Conservation (phyloP, 495 filamentous ascomycete genomes). For the Oidiodendron maius region DNA sequence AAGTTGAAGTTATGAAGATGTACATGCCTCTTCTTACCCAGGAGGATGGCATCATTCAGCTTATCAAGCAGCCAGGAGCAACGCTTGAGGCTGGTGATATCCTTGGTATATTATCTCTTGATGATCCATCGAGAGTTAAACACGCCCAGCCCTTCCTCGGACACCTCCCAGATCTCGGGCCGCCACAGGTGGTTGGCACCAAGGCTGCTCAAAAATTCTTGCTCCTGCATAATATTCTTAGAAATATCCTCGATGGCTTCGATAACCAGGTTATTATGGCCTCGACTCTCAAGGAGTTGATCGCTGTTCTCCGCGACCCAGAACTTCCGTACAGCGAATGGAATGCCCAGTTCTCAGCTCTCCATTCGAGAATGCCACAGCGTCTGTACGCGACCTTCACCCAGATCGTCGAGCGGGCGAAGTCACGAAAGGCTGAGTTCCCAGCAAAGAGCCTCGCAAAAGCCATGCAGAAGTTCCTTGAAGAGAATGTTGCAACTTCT, state of each 20-base stretch:
- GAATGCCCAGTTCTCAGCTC: constrained; percentile 87
- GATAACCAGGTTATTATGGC: constrained; percentile 98
- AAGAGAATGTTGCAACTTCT: constrained; percentile 68
- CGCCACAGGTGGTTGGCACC: constrained; percentile 77
- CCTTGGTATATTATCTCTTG: constrained; percentile 92
- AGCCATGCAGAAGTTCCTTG: constrained; percentile 78
- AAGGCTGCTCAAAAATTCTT: constrained; percentile 89
- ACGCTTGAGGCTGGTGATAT: constrained; percentile 98
- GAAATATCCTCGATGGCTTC: constrained; percentile 87
- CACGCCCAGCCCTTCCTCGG: constrained; percentile 94
- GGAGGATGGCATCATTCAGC: constrained; percentile 93
- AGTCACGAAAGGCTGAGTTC: constrained; percentile 75
- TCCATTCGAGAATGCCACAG: constrained; percentile 93
- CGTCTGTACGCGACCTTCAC: constrained; percentile 79
- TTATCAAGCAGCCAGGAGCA: constrained; percentile 98
- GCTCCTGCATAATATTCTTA: constrained; percentile 68
- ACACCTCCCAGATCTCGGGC: constrained; percentile 81
- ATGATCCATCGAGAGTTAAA: constrained; percentile 95
- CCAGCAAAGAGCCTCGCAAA: constrained; percentile 84
- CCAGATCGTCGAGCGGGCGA: constrained; percentile 78
- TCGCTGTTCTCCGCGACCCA: constrained; percentile 81
- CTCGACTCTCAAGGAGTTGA: constrained; percentile 77
- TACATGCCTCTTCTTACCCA: constrained; percentile 98
- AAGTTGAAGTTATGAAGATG: constrained; percentile 99
- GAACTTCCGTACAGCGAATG: constrained; percentile 96